Percentiles rank a stretch among this genome's conserved stretches.
Evolutionary conservation across 169 alveolate species (phyloP).

Genomic region (Perkinsus chesapeaki): DNA sequence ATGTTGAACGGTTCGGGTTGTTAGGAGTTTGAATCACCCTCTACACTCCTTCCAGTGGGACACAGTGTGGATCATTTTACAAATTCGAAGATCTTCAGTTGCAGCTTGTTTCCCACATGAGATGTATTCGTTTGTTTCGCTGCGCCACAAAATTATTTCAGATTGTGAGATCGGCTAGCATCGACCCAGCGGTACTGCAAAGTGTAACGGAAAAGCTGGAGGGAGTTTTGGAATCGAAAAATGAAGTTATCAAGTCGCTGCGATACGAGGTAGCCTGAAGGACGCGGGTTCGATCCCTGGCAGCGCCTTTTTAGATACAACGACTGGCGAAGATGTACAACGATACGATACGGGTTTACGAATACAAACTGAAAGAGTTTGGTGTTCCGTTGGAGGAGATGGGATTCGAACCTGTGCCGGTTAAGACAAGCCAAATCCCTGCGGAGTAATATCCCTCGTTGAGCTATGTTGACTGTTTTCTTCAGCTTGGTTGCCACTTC

Average conservation of each 20-base stretch:
- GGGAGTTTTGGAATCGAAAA: background rate
- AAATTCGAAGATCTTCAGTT: too few relatives aligned
- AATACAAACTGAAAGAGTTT: background rate
- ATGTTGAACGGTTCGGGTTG: too few relatives aligned
- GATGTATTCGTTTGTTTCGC: too few relatives aligned
- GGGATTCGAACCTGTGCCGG: background rate
- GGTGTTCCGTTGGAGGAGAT: constrained; percentile 12
- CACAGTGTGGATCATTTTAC: too few relatives aligned
- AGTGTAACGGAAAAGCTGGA: constrained; percentile 6
- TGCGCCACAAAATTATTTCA: too few relatives aligned
- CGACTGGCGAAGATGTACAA: constrained; percentile 8
- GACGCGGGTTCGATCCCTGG: background rate
- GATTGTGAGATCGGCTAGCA: background rate
- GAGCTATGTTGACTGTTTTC: background rate
- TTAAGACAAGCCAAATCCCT: background rate
- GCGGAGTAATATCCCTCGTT: background rate
- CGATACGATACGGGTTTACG: constrained; percentile 6
- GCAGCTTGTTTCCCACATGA: too few relatives aligned
- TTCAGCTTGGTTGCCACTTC: background rate
- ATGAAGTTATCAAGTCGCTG: background rate
- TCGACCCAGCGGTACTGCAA: constrained; percentile 1
- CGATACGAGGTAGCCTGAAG: background rate
- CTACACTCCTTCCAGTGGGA: too few relatives aligned
- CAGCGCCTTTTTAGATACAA: background rate
- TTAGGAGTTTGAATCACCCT: too few relatives aligned